Conservation (phyloP, 495 filamentous ascomycete species). For the Hypomontagnella submonticulosa region DNA sequence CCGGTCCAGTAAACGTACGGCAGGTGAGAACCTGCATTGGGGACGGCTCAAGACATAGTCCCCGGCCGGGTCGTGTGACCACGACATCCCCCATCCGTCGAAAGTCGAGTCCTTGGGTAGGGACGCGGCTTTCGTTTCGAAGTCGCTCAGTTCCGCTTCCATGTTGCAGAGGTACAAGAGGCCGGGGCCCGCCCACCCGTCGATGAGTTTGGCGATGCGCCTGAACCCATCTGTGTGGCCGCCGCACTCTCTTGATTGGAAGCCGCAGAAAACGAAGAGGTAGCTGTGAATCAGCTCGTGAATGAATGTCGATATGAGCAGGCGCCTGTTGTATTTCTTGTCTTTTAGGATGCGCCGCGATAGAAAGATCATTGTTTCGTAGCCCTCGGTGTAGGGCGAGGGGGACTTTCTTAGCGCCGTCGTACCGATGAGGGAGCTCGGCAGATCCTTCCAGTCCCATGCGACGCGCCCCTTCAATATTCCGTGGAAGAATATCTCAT, state of each 20-base stretch:
- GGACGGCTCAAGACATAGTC: slow-evolving; percentile 35
- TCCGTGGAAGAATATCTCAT: slow-evolving; percentile 66
- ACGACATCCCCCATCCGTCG: slow-evolving; percentile 29
- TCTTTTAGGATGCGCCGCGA: slow-evolving; percentile 61
- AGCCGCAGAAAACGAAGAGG: slow-evolving; percentile 65
- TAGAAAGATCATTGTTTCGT: slow-evolving; percentile 66
- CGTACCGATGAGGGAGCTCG: slow-evolving; percentile 61
- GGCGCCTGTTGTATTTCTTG: slow-evolving; percentile 58
- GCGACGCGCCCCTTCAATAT: slow-evolving; percentile 59
- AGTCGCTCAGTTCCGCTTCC: slow-evolving; percentile 65
- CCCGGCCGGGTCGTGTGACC: slow-evolving; percentile 33
- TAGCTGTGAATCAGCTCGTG: slow-evolving; percentile 70
- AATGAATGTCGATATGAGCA: slow-evolving; percentile 67
- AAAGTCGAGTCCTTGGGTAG: slow-evolving; percentile 27
- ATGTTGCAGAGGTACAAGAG: slow-evolving; percentile 61
- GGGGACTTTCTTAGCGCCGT: slow-evolving; percentile 60
- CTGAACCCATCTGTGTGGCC: slow-evolving; percentile 65
- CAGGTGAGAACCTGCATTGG: slow-evolving; percentile 39
- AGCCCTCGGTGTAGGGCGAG: slow-evolving; percentile 52
- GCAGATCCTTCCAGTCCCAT: slow-evolving; percentile 61
- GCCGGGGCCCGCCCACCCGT: slow-evolving; percentile 63
- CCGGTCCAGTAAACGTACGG: slow-evolving; percentile 37
- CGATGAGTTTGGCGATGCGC: slow-evolving; percentile 61
- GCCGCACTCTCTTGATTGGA: slow-evolving; percentile 58
- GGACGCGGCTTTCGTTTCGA: slow-evolving; percentile 36